A percentile compares a stretch with the other conserved stretches of the same genome.
phyloP scores from a whole-genome alignment of 2,329 filamentous ascomycete species.

The Chrysosporium keratinophilum region DNA sequence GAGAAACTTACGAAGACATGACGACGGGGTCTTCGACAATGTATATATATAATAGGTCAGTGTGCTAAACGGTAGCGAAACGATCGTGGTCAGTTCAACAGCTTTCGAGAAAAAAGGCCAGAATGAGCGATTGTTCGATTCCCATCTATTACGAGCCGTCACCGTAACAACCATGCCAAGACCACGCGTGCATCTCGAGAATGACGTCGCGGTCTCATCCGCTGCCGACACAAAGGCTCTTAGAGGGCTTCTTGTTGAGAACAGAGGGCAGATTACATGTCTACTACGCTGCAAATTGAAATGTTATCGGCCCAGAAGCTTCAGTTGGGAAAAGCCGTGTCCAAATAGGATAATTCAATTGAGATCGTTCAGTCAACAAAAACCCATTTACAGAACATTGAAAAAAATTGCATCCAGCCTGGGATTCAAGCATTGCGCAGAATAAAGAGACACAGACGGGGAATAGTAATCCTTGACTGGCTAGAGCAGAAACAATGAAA shows the following conservation, averaged over 20 bases:
- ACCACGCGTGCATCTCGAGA: not conserved
- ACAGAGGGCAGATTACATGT: no score
- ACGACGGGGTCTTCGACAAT: not conserved
- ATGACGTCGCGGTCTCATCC: no score
- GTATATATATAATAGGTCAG: not conserved
- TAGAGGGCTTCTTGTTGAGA: no score
- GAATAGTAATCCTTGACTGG: not conserved
- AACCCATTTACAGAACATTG: no score
- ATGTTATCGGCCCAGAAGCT: no score
- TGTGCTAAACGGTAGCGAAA: not conserved
- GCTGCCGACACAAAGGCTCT: no score
- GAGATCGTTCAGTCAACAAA: no score
- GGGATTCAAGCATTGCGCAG: not conserved
- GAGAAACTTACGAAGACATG: constrained; percentile 15
- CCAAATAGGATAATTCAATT: no score
- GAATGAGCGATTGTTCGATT: not conserved
- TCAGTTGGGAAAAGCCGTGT: no score
- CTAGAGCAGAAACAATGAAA: not conserved
- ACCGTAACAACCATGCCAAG: constrained; percentile 14
- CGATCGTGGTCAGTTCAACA: not conserved
- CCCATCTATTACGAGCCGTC: not conserved
- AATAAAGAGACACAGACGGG: not conserved
- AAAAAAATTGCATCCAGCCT: not conserved
- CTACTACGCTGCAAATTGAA: no score
- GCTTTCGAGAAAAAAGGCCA: not conserved